Percentiles rank a stretch among this genome's conserved stretches.
These are phyloP conservation scores for Ligustrum vulgare DNA, from an alignment of 257 asterid genomes.

Conservation along the genomic window DNA sequence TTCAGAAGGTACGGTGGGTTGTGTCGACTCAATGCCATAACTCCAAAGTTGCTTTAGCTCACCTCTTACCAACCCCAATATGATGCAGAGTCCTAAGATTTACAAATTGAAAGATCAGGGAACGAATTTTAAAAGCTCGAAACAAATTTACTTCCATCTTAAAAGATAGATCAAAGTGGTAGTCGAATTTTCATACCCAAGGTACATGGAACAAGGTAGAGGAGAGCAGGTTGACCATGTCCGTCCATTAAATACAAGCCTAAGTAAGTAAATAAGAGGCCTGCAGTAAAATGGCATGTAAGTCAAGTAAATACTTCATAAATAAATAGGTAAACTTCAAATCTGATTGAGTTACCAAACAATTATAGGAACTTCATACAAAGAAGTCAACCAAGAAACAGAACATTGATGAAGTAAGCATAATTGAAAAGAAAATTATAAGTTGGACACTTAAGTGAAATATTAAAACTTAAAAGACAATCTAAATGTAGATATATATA, in stretches of 20 bases:
- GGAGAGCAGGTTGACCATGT: constrained; percentile 66
- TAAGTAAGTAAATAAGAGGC: constrained; percentile 45
- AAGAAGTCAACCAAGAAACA: background rate
- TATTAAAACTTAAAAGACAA: background rate
- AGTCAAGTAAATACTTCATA: background rate
- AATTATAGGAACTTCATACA: background rate
- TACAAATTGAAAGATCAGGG: background rate
- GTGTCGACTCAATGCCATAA: constrained; percentile 22
- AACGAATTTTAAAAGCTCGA: background rate
- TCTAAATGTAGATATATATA: background rate
- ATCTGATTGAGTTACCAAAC: background rate
- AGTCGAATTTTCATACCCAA: constrained; percentile 37
- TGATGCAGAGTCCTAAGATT: constrained; percentile 35
- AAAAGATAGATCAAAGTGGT: background rate
- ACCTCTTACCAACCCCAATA: constrained; percentile 42
- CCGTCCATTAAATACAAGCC: constrained; percentile 57
- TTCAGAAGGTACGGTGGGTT: constrained; percentile 6
- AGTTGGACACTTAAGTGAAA: background rate
- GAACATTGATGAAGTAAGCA: background rate
- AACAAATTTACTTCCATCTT: background rate
- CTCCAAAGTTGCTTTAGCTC: constrained; percentile 49
- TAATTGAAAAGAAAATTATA: background rate
- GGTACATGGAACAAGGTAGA: constrained; percentile 64
- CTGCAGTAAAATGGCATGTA: constrained; percentile 26
- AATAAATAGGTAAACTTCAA: background rate